Evolutionary conservation across 2,329 filamentous ascomycete genomes (phyloP).

Genomic region (Epichloe gansuensis): DNA sequence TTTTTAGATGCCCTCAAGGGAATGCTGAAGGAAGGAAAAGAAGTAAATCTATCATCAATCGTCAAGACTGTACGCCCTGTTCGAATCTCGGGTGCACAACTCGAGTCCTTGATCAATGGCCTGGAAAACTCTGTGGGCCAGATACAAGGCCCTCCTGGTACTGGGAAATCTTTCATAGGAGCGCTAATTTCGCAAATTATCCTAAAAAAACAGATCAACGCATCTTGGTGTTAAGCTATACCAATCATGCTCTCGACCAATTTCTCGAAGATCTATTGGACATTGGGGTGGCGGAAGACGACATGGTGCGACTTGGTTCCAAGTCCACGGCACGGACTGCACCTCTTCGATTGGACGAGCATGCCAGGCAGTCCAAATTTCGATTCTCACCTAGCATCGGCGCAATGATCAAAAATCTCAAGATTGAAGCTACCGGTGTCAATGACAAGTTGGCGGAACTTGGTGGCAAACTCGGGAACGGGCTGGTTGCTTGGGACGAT

Average conservation of each 20-base stretch:
- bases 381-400: no score
- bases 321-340: conserved; percentile 32
- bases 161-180: conserved; percentile 65
- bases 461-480: no score
- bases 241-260: conserved; percentile 55
- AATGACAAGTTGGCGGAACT: no score
- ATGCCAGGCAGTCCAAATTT: no score
- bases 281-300: conserved; percentile 36
- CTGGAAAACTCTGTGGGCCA: conserved; percentile 42
- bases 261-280: conserved; percentile 52
- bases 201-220: conserved; percentile 32
- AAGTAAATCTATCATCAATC: no score
- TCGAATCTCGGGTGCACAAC: conserved; percentile 31
- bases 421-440: no score
- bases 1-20: no score
- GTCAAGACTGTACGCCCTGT: conserved; percentile 14
- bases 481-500: conserved; percentile 10
- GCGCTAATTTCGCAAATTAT: conserved; percentile 48
- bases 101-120: conserved; percentile 40
- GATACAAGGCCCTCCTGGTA: conserved; percentile 66
- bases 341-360: not conserved
- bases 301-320: conserved; percentile 51
- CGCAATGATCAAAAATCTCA: no score
- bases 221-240: conserved; percentile 55
- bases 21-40: no score